A percentile compares a stretch with the other conserved stretches of the same genome.
These are phyloP conservation scores for Gossypium gossypioides DNA, from an alignment of 441 rosid genomes.

Conservation along the genomic window DNA sequence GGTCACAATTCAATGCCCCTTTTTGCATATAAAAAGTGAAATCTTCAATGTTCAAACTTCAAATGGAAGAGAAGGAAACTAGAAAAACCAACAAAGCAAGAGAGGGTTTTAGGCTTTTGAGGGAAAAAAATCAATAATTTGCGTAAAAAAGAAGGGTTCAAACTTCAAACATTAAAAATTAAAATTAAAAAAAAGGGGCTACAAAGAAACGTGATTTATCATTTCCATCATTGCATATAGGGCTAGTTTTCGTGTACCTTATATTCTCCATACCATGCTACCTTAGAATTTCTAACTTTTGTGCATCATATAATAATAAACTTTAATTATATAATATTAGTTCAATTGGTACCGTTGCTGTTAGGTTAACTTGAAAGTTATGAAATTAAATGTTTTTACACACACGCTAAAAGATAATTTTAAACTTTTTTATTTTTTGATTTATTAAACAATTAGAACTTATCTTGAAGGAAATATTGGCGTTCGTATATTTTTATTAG, in stretches of 20 bases:
- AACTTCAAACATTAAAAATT: conserved; percentile 7
- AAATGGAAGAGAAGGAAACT: not conserved
- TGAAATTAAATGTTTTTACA: too few species aligned
- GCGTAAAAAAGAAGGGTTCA: conserved; percentile 36
- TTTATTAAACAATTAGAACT: too few species aligned
- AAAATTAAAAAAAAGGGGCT: not conserved
- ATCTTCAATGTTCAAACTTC: not conserved
- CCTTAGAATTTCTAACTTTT: too few species aligned
- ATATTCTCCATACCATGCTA: not conserved
- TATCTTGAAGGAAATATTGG: too few species aligned
- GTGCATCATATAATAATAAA: too few species aligned
- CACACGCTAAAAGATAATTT: too few species aligned
- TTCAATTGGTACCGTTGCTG: too few species aligned
- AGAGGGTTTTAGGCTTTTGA: conserved; percentile 42
- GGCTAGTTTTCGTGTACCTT: conserved; percentile 12
- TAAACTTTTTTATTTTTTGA: too few species aligned
- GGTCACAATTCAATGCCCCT: conserved; percentile 9
- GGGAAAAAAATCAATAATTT: conserved; percentile 29
- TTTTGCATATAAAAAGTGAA: conserved; percentile 16
- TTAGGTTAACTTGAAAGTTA: too few species aligned
- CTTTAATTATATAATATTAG: too few species aligned
- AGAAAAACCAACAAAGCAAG: conserved; percentile 12
- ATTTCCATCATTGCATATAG: not conserved
- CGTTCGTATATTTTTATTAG: too few species aligned
- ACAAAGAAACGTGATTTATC: conserved; percentile 17